These are phyloP conservation scores for Fraxinus ornus DNA, from an alignment of 305 asterid species.

Conservation along the genomic window DNA sequence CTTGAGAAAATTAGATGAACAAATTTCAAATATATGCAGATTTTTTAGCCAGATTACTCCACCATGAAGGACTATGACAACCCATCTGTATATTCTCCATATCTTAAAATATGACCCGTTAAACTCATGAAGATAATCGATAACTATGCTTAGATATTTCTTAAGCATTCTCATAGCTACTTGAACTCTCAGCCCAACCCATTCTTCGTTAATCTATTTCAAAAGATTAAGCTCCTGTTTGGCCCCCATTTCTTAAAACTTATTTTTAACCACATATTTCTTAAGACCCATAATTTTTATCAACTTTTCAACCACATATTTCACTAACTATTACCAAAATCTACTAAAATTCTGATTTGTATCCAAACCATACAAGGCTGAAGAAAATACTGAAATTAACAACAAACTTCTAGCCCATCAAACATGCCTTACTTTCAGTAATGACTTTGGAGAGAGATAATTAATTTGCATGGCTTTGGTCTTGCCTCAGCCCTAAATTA, in stretches of 20 bases:
- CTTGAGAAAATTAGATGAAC: background rate
- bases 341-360: background rate
- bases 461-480: background rate
- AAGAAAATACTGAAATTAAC: background rate
- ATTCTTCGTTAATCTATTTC: background rate
- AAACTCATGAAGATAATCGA: background rate
- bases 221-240: background rate
- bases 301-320: background rate
- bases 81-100: background rate
- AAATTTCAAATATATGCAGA: background rate
- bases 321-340: background rate
- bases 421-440: background rate
- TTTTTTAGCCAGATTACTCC: background rate
- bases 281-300: background rate
- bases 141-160: background rate
- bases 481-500: background rate
- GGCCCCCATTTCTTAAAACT: background rate
- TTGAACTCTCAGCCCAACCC: background rate
- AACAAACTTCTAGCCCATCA: background rate
- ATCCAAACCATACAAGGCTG: background rate
- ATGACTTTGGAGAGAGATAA: background rate
- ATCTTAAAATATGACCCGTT: background rate
- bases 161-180: background rate
- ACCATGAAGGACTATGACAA: background rate
- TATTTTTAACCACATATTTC: no score